phyloP scores from a whole-genome alignment of 1,284 basidiomycete species.

The Clitocybe nebularis region DNA sequence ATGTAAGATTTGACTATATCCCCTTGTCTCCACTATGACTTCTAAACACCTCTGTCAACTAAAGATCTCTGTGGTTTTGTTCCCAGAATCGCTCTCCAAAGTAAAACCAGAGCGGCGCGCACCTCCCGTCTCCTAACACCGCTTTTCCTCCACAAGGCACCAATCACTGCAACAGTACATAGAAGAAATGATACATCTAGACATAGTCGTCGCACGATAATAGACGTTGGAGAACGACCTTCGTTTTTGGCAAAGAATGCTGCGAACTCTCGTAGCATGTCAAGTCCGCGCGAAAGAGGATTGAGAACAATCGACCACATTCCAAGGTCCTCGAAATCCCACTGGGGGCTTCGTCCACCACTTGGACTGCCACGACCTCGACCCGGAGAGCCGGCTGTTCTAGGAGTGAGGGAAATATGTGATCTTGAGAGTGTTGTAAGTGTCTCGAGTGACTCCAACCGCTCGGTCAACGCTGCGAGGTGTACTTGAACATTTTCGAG shows the following conservation, averaged over 20 bases:
- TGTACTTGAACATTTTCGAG: conserved; percentile 86
- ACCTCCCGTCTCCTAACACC: conserved; percentile 68
- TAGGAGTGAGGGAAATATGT: conserved; percentile 31
- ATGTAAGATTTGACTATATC: neutral
- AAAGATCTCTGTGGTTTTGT: conserved; percentile 42
- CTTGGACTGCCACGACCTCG: conserved; percentile 41
- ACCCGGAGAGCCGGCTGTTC: conserved; percentile 32
- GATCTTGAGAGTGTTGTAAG: conserved; percentile 33
- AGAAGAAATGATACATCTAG: conserved; percentile 72
- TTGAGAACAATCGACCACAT: conserved; percentile 74
- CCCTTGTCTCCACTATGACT: neutral
- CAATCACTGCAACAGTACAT: conserved; percentile 49
- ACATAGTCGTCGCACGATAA: conserved; percentile 66
- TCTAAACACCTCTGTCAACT: conserved; percentile 47
- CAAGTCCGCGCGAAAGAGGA: conserved; percentile 50
- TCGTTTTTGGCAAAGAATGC: conserved; percentile 55
- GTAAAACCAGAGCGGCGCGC: conserved; percentile 50
- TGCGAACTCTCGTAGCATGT: conserved; percentile 42
- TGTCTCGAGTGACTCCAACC: conserved; percentile 75
- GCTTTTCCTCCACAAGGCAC: conserved; percentile 62
- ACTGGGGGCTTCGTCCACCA: conserved; percentile 35
- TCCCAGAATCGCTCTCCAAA: conserved; percentile 73
- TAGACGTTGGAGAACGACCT: conserved; percentile 56
- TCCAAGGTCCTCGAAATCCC: conserved; percentile 73
- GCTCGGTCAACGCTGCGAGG: conserved; percentile 85